Evolutionary conservation across 371 early-diverging fungal genomes (phyloP), one percentile per base, ranked within the genome.

Genomic region (Mortierella sp.): DNA sequence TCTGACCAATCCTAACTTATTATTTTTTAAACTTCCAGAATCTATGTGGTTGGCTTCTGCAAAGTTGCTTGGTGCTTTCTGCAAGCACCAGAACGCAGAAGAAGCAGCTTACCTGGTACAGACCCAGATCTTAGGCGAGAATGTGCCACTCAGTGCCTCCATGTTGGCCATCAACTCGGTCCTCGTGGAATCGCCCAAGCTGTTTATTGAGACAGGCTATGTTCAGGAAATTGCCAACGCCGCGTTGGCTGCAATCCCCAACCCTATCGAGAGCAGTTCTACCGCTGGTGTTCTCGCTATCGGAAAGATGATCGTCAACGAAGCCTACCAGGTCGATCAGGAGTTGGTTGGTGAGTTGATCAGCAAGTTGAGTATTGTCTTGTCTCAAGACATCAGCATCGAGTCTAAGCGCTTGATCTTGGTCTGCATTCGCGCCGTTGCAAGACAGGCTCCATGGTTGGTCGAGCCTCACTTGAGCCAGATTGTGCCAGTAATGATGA

Each of bases 401-500:
- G 87, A 88, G 61, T 83, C 85, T 64, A 88, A 76, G 77, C 87
- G 76, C 52, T 83, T 84, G 85, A 87, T 84, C 39, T 72, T 73
- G 64, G 83, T 86, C 11, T 84, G 79, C 26, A 32, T 87, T 35
- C 76, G 87, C 16, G 86, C 84, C 2, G 78, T 88, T 12, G 86
- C 80, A 20, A 74, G 87, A 65, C 86, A 87, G 73, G 49, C 81
- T 22, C 84, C 88, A 9, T 77, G 76, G 64, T 76, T 87, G 83
- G 68, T 78, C 51, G 79, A 86, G 66, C 89, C 90, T 0, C 74
- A 86, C 39, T 75, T 93, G 64, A 70, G 73, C 28, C 57, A 78
- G 16, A 66, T 94, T n/a, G 89, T 95, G 12, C 88, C 91, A 1
- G 85, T 89, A 3, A 85, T 92, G 57, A 92, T 95, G 92, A 68